Evolutionary conservation across 306 rosid genomes (phyloP).

Genomic region (Casuarina glauca): DNA sequence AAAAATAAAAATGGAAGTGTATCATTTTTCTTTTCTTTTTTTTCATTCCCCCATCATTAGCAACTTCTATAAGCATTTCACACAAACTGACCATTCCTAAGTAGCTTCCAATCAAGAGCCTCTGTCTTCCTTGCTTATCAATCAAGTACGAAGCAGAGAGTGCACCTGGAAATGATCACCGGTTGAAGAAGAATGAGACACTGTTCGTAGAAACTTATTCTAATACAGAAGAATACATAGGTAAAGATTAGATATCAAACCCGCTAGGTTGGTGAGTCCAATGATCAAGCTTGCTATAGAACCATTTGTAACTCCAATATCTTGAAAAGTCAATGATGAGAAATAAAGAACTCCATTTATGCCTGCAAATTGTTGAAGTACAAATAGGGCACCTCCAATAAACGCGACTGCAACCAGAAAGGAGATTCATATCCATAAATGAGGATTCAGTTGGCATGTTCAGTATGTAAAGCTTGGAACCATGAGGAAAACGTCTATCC

Average conservation of each 20-base stretch:
- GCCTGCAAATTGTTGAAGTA: slow-evolving; percentile 89
- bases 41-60: neutral
- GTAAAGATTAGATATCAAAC: slow-evolving; percentile 38
- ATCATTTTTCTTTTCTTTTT: too few relatives aligned
- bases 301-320: slow-evolving; percentile 71
- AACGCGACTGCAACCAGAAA: slow-evolving; percentile 68
- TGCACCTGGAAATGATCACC: slow-evolving; percentile 56
- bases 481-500: slow-evolving; percentile 10
- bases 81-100: slow-evolving; percentile 78
- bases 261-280: slow-evolving; percentile 87
- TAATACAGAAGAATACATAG: slow-evolving; percentile 4
- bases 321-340: slow-evolving; percentile 83
- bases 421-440: slow-evolving; percentile 22
- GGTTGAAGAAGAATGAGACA: slow-evolving; percentile 29
- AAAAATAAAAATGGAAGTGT: too few relatives aligned
- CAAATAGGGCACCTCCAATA: slow-evolving; percentile 77
- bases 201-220: slow-evolving; percentile 27
- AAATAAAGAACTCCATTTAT: slow-evolving; percentile 91
- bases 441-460: slow-evolving; percentile 9
- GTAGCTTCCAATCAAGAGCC: slow-evolving; percentile 80
- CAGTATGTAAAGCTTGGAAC: slow-evolving; percentile 7
- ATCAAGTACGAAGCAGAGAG: slow-evolving; percentile 72
- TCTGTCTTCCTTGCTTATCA: slow-evolving; percentile 82
- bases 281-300: slow-evolving; percentile 74
- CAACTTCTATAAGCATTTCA: neutral